Conservation (phyloP, 2,329 filamentous ascomycete species). For the Penicillium sp. region DNA sequence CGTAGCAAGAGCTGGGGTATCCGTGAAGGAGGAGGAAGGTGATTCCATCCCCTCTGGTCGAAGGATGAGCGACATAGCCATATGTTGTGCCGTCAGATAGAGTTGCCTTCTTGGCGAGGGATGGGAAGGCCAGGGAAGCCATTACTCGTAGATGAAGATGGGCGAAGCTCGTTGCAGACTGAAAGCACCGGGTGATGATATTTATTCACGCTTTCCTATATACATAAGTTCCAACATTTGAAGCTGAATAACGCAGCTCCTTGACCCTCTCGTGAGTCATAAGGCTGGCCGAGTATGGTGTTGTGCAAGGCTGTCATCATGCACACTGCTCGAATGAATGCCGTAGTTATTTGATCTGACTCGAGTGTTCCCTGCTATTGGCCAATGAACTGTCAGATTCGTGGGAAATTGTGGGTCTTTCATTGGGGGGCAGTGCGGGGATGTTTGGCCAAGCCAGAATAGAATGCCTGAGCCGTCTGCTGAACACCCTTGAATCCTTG, state of each 20-base stretch:
- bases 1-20: neutral
- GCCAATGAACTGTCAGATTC: too few relatives aligned
- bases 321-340: too few relatives aligned
- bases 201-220: too few relatives aligned
- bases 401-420: too few relatives aligned
- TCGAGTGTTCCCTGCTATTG: too few relatives aligned
- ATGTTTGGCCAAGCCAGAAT: neutral
- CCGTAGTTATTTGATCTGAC: too few relatives aligned
- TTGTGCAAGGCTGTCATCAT: too few relatives aligned
- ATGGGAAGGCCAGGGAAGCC: neutral
- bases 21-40: neutral
- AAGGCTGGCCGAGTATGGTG: too few relatives aligned
- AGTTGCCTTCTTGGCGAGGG: neutral
- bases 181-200: neutral
- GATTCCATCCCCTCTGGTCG: neutral
- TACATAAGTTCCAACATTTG: neutral
- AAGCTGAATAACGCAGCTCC: too few relatives aligned
- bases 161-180: neutral
- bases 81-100: neutral
- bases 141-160: neutral
- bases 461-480: neutral
- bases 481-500: too few relatives aligned
- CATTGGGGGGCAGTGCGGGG: neutral
- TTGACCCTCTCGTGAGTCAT: too few relatives aligned
- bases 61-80: neutral